Conservation (phyloP, 78 protist species). For the Cyanophora paradoxa region DNA sequence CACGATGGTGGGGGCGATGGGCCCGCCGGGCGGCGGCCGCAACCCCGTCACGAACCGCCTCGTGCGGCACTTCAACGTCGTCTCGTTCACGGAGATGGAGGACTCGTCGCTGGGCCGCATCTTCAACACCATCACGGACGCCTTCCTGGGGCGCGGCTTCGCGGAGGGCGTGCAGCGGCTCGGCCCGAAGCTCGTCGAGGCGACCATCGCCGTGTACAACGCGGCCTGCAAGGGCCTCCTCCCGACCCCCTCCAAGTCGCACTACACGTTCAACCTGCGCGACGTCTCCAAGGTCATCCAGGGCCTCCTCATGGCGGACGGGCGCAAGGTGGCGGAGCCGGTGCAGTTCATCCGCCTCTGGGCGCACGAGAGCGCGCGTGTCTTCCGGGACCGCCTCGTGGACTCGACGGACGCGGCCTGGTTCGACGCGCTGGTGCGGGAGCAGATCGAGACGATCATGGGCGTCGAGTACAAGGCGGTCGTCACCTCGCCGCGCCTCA, state of each 20-base stretch:
- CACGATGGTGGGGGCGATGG: conserved; percentile 62
- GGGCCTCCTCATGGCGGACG: conserved; percentile 30
- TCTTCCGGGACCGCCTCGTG: conserved; percentile 76
- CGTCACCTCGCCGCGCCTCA: conserved; percentile 25
- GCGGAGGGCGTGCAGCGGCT: neutral
- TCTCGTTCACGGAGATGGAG: conserved; percentile 53
- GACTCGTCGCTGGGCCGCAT: conserved; percentile 42
- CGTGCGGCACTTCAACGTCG: conserved; percentile 63
- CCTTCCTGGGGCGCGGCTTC: conserved; percentile 15
- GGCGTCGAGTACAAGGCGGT: conserved; percentile 19
- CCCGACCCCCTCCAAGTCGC: conserved; percentile 80
- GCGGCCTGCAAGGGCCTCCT: conserved; percentile 20
- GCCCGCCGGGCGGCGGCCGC: conserved; percentile 81
- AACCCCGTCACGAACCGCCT: conserved; percentile 54
- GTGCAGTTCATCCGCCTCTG: conserved; percentile 50
- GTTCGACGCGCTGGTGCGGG: conserved; percentile 3
- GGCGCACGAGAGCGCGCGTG: conserved; percentile 77
- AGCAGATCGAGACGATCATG: neutral
- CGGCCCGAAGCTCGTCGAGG: conserved; percentile 15
- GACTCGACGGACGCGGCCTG: conserved; percentile 18
- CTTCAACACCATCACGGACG: conserved; percentile 51
- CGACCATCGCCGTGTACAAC: conserved; percentile 45
- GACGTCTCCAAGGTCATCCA: conserved; percentile 63
- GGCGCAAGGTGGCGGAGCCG: no score
- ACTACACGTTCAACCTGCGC: conserved; percentile 86